Conservation (phyloP, 2,329 filamentous ascomycete genomes). For the Ilyonectria sp. region DNA sequence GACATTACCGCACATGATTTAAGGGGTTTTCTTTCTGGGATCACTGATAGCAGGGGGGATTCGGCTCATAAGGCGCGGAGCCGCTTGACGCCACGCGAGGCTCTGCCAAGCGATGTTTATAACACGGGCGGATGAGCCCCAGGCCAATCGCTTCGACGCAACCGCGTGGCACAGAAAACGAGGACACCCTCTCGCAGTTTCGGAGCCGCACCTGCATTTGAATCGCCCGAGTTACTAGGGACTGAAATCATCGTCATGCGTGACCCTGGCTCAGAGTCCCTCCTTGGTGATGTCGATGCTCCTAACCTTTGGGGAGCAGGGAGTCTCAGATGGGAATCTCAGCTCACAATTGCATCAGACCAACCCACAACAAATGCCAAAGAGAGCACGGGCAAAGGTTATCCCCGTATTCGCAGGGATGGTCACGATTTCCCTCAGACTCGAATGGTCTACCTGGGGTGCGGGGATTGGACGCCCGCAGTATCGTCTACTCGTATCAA, state of each 20-base stretch:
- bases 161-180: slow-evolving; percentile 8
- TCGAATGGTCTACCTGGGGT: not conserved
- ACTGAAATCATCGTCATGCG: not conserved
- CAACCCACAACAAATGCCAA: not conserved
- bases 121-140: not conserved
- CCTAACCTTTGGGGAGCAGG: not conserved
- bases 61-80: not conserved
- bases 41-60: too few species aligned
- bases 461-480: not conserved
- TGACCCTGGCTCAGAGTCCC: not conserved
- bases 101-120: not conserved
- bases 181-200: slow-evolving; percentile 9
- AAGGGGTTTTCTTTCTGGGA: too few species aligned
- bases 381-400: not conserved
- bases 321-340: not conserved
- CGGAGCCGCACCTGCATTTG: slow-evolving; percentile 9
- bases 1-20: not conserved
- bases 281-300: not conserved
- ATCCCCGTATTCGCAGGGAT: not conserved
- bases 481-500: not conserved
- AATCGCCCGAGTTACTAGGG: not conserved
- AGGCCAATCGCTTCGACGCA: slow-evolving; percentile 9
- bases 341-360: not conserved
- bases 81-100: not conserved
- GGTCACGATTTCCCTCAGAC: not conserved